Conservation (phyloP, 371 early-diverging fungal genomes). For the Coemansia sp. region DNA sequence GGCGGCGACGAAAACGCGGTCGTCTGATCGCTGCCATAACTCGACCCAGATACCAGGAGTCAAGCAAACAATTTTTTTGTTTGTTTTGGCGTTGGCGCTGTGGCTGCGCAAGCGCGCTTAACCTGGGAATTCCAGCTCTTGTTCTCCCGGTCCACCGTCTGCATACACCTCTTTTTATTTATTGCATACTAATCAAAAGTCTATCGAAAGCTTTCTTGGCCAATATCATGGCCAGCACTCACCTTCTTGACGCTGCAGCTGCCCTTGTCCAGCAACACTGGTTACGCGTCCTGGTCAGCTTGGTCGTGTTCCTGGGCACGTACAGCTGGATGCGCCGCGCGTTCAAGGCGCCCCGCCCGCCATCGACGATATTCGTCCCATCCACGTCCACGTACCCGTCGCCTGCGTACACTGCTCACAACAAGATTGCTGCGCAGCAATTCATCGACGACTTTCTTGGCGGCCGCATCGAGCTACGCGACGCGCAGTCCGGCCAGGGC, state of each 20-base stretch:
- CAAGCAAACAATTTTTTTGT: too few relatives aligned
- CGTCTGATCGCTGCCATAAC: not conserved
- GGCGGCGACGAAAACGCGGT: slow-evolving; percentile 71
- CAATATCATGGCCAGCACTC: slow-evolving; percentile 7
- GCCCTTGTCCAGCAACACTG: slow-evolving; percentile 23
- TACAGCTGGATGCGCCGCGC: slow-evolving; percentile 31
- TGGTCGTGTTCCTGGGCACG: slow-evolving; percentile 27
- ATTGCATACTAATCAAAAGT: not conserved
- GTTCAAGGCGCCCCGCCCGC: slow-evolving; percentile 24
- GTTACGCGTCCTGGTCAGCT: slow-evolving; percentile 12
- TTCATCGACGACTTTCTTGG: slow-evolving; percentile 43
- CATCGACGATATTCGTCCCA: slow-evolving; percentile 41
- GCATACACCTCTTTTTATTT: not conserved
- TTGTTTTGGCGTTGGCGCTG: too few relatives aligned
- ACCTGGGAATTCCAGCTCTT: too few relatives aligned
- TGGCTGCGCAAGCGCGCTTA: too few relatives aligned
- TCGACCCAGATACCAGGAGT: not conserved
- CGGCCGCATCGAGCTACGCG: slow-evolving; percentile 49
- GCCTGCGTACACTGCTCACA: slow-evolving; percentile 29
- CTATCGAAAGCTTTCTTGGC: not conserved
- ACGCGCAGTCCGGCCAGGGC: slow-evolving; percentile 47
- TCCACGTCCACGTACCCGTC: slow-evolving; percentile 49
- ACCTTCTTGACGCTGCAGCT: slow-evolving; percentile 4
- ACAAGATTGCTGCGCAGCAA: slow-evolving; percentile 34
- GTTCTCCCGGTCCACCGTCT: too few relatives aligned